Percentiles rank a stretch among this genome's conserved stretches.
Conservation (phyloP, 83 land plant genomes). For the Thuja plicata region DNA sequence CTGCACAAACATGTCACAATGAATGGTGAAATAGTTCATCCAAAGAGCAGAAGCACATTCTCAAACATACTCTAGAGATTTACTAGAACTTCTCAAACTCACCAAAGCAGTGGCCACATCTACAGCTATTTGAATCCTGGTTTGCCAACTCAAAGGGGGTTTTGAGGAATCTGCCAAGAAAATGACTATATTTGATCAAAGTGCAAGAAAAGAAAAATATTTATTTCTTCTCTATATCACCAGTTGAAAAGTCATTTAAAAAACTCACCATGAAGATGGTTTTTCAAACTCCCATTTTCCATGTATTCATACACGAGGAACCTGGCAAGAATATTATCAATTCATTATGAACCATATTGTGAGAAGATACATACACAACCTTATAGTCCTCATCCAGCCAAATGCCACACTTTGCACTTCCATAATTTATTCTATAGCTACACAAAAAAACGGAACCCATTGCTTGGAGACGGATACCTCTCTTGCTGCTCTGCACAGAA, state of each 20-base stretch:
- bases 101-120: slow-evolving; percentile 96
- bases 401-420: neutral
- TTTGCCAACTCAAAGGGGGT: slow-evolving; percentile 67
- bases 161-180: slow-evolving; percentile 53
- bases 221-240: neutral
- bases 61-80: neutral
- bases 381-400: neutral
- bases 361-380: neutral
- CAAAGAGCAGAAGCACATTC: neutral
- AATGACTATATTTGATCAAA: slow-evolving; percentile 7
- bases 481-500: slow-evolving; percentile 76
- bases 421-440: neutral
- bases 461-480: slow-evolving; percentile 41
- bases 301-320: slow-evolving; percentile 87
- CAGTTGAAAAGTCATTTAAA: neutral
- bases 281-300: slow-evolving; percentile 92
- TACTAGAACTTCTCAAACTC: neutral
- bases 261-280: slow-evolving; percentile 73
- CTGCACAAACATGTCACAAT: slow-evolving; percentile 36
- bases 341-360: neutral
- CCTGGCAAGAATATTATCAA: slow-evolving; percentile 29
- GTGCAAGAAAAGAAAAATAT: neutral
- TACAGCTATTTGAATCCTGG: slow-evolving; percentile 75
- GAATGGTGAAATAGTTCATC: neutral
- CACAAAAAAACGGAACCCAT: slow-evolving; percentile 8